Evolutionary conservation across 2,329 filamentous ascomycete genomes (phyloP), one percentile per base, ranked within the genome.

Genomic region (Colletotrichum shisoi): DNA sequence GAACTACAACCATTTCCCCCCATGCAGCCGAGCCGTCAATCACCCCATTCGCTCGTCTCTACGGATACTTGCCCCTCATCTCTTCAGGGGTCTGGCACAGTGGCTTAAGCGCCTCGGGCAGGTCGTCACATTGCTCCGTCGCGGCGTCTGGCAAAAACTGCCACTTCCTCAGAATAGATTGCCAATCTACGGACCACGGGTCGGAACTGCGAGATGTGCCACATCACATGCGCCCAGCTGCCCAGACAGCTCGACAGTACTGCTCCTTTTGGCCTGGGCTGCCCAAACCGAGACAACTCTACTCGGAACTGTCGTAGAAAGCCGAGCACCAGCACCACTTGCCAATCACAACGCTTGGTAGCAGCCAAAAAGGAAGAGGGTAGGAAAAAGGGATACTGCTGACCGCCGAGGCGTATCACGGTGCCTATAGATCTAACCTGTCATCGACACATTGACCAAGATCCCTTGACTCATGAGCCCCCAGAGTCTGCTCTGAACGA

Each of bases 61-160:
- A 31, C 27, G 4, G 15, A 39, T 53, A 24, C 31, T 62, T 44
- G 21, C 31, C 37, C 39, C 39, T 61, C 21, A 13, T 39, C 40
- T 51, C 34, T 45, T 21, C 46, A 42, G 53, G 46, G 60, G 34
- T 58, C 34, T 42, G 8, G 48, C 19, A 51, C 24, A 58, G 21
- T 48, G 34, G 48, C 64, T 57, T 46, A 67, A 63, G 53, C 59
- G 60, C 54, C 42, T 53, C 42, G 46, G 60, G 46, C 44, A 34
- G 40, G 40, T 63, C 34, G 40, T 67, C 60, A 53, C 53, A 54
- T 53, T 63, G 34, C 60, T 67, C 60, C 46, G 48, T 59, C 49
- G 45, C 24, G 40, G 40, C 54, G 40, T 12, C 40, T 57, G 53
- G 52, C 60, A 58, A 58, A 31, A 42, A 42, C 52, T 49, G 46